Conservation (phyloP, 2,329 filamentous ascomycete species). For the Dendrostoma leiphaemia region DNA sequence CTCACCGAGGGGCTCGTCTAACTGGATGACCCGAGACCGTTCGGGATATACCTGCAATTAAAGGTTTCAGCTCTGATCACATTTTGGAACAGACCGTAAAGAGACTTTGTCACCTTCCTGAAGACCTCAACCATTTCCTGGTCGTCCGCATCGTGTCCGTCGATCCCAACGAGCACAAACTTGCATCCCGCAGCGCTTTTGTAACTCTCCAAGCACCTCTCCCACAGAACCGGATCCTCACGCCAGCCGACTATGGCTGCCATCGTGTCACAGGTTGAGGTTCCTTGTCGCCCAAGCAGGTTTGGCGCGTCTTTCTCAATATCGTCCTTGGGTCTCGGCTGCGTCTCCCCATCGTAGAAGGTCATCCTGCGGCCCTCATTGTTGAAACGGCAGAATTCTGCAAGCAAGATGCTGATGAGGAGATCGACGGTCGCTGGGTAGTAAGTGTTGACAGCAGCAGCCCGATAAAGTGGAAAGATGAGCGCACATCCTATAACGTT, state of each 20-base stretch:
- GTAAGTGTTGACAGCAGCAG: conserved; percentile 23
- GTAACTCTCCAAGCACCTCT: conserved; percentile 28
- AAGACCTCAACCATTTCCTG: conserved; percentile 29
- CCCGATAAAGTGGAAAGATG: conserved; percentile 24
- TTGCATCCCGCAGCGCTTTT: conserved; percentile 22
- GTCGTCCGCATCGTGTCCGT: conserved; percentile 27
- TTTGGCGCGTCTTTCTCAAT: conserved; percentile 2
- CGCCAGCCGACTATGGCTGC: conserved; percentile 29
- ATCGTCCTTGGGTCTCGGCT: background rate
- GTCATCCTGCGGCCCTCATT: conserved; percentile 25
- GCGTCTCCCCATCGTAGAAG: conserved; percentile 1
- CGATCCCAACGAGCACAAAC: conserved; percentile 27
- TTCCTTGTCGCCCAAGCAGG: conserved; percentile 14
- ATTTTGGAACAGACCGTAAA: background rate
- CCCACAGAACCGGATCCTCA: conserved; percentile 28
- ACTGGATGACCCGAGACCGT: conserved; percentile 22
- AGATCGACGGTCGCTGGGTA: conserved; percentile 27
- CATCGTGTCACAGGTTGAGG: too few species aligned
- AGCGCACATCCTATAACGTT: conserved; percentile 27
- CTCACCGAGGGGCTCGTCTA: conserved; percentile 27
- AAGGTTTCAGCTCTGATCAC: background rate
- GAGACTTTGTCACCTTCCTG: conserved; percentile 8
- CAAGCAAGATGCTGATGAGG: conserved; percentile 26
- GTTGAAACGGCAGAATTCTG: conserved; percentile 26
- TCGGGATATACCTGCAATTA: conserved; percentile 24